Evolutionary conservation across 139 green algal genomes (phyloP).

Genomic region (Chlamydomonas incerta): DNA sequence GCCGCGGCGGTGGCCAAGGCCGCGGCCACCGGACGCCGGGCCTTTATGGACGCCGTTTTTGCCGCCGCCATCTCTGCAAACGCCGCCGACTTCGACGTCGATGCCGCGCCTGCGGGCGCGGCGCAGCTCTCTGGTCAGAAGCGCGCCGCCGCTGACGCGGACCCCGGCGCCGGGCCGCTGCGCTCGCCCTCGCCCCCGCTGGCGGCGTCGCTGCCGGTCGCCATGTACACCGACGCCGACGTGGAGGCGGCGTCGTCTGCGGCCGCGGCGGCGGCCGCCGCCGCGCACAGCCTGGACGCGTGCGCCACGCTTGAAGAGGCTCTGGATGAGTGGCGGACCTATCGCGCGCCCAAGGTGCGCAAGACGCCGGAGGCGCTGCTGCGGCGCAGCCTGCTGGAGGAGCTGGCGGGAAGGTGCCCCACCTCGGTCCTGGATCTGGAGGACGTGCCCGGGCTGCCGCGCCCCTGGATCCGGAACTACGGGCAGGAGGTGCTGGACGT

Average conservation of each 20-base stretch:
- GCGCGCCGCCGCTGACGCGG: too few relatives aligned
- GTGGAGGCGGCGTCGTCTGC: neutral
- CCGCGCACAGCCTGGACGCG: neutral
- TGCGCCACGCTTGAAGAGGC: neutral
- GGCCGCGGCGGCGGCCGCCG: neutral
- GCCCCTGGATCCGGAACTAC: neutral
- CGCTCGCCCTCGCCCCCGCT: too few relatives aligned
- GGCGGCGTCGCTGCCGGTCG: too few relatives aligned
- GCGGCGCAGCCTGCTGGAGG: neutral
- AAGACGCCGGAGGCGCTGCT: conserved; percentile 18
- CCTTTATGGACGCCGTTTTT: too few relatives aligned
- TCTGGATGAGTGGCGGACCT: neutral
- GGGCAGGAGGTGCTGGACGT: conserved; percentile 30
- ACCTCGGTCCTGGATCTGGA: conserved; percentile 12
- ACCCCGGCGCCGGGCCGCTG: too few relatives aligned
- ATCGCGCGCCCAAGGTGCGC: neutral
- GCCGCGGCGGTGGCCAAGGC: neutral
- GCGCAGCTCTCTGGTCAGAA: too few relatives aligned
- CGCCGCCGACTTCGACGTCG: too few relatives aligned
- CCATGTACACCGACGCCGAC: too few relatives aligned
- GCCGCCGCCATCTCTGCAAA: too few relatives aligned
- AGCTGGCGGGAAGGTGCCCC: conserved; percentile 6
- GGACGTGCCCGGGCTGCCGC: neutral
- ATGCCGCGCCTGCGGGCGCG: too few relatives aligned
- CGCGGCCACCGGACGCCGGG: too few relatives aligned